phyloP scores from a whole-genome alignment of 2,329 filamentous ascomycete species.

The Ascochyta koolunga region DNA sequence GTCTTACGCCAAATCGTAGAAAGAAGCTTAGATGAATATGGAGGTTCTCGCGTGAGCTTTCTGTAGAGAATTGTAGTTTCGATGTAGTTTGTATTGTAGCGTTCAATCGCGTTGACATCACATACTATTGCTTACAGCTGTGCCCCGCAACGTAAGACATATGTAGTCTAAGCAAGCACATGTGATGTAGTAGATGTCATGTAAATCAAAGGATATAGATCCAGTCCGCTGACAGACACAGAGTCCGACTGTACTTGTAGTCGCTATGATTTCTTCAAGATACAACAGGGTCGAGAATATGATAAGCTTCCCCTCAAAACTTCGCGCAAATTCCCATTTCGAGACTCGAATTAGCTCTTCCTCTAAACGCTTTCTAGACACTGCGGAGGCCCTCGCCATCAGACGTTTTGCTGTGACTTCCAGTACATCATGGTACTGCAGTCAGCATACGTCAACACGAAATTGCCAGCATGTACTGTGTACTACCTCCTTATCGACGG shows the following conservation, averaged over 20 bases:
- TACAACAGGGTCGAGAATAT: too few relatives aligned
- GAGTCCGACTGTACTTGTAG: too few relatives aligned
- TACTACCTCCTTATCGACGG: too few relatives aligned
- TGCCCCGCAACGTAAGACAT: neutral
- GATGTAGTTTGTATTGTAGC: too few relatives aligned
- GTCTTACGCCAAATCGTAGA: too few relatives aligned
- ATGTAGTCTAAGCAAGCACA: neutral
- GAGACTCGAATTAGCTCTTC: neutral
- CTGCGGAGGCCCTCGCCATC: neutral
- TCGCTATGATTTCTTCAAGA: too few relatives aligned
- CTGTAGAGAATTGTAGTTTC: too few relatives aligned
- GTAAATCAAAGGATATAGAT: too few relatives aligned
- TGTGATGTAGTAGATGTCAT: neutral
- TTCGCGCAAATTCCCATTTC: neutral
- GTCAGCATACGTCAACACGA: slow-evolving; percentile 5
- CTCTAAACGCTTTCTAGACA: neutral
- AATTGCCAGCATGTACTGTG: too few relatives aligned
- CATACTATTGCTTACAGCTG: neutral
- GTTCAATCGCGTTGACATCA: neutral
- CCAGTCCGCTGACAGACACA: too few relatives aligned
- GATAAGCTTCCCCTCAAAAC: neutral
- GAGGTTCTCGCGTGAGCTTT: too few relatives aligned
- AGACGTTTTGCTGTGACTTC: neutral
- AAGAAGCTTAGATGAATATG: too few relatives aligned
- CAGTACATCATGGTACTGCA: neutral